These are phyloP conservation scores for Carpinus viminea DNA, from an alignment of 306 rosid genomes.

Conservation along the genomic window DNA sequence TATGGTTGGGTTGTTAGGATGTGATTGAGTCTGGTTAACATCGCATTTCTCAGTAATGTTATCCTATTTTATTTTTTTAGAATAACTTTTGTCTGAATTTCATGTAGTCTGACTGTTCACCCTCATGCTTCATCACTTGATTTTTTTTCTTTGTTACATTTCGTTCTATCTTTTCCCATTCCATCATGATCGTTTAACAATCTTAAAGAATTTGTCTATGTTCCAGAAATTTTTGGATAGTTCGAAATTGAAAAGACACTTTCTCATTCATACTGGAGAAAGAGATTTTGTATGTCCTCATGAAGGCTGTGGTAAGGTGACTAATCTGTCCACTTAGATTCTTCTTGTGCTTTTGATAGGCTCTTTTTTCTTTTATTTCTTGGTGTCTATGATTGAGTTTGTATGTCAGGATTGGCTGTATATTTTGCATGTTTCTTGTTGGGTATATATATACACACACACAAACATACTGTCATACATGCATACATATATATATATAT, in stretches of 20 bases:
- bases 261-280: constrained; percentile 93
- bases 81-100: background rate
- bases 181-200: background rate
- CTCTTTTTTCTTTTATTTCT: constrained; percentile 3
- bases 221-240: constrained; percentile 97
- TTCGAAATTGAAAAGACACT: constrained; percentile 95
- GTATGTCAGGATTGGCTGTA: background rate
- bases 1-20: background rate
- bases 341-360: constrained; percentile 7
- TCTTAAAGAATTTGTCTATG: constrained; percentile 28
- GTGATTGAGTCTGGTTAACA: background rate
- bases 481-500: too few relatives aligned
- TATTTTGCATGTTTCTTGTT: too few relatives aligned
- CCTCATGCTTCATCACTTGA: background rate
- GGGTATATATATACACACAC: too few relatives aligned
- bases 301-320: constrained; percentile 99
- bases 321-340: constrained; percentile 34
- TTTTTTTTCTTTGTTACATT: background rate
- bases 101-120: background rate
- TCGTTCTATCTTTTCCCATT: background rate
- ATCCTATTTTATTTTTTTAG: background rate
- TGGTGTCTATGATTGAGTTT: background rate
- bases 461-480: too few relatives aligned
- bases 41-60: background rate
- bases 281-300: constrained; percentile 89